Base-by-base conservation (phyloP, 2,329 filamentous ascomycete species). In the Sporothrix pallida region DNA sequence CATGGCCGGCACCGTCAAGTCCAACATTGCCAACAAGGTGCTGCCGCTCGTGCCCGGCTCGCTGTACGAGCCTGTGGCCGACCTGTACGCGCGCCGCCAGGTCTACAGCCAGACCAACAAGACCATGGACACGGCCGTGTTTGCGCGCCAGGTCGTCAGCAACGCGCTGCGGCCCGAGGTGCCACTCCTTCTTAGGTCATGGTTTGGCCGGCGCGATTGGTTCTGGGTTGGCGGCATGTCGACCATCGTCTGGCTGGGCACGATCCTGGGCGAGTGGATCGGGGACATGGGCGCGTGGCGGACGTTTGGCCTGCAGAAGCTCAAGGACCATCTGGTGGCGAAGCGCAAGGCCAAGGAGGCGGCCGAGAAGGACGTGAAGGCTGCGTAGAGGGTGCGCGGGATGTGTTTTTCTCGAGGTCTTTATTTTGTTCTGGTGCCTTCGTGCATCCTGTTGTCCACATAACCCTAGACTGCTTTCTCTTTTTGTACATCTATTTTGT, bases 1-100 rank as follows among this genome's bases (percentile, higher is more conserved):
- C 77, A 84, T 88, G 81, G 85, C 86, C 0, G 87, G 87, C 31
- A 87, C 86, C 1, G 86, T 89, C 13, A 80, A 80, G 58, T 86
- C 84, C 77, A 85, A 87, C 79, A 87, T 86, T 71, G 84, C 85
- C 6, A 81, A 79, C 76, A 82, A 83, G 56, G 77, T 78, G 0
- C 83, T 84, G 73, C 74, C 75, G 2, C 80, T 89, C 69, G 86
- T 86, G 0, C 74, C 79, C 12, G 79, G 78, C 63, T 88, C 86
- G 62, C 81, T 86, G 23, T 89, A 89, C 79, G 75, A 78, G 79
- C 83, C 82, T 6, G 82, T 86, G 2, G 78, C 80, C 68, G 83
- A 86, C 44, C 74, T 87, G 15, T 88, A 87, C 77, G 79, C 84
- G 77, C 79, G 79, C 75, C 80, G 86, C 0, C 79, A 87, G 74